A percentile compares a stretch with the other conserved stretches of the same genome.
Evolutionary conservation across 1,284 basidiomycete species (phyloP).

Genomic region (Volvariella volvacea): DNA sequence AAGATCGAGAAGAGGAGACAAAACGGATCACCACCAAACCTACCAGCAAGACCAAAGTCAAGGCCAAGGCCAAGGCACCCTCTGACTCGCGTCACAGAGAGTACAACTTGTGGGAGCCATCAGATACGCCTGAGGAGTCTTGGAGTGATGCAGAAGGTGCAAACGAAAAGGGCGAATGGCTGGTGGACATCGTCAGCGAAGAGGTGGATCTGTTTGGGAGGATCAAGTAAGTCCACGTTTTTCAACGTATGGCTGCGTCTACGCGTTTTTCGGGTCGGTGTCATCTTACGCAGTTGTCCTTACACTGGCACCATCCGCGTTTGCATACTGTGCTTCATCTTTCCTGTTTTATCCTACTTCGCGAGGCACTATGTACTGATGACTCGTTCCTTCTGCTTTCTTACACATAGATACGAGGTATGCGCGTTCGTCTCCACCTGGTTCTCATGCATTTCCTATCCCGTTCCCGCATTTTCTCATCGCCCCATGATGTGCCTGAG

Average conservation of each 20-base stretch:
- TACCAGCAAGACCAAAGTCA: too few relatives aligned
- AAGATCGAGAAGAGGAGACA: too few relatives aligned
- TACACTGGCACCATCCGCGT: not conserved
- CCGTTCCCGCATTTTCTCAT: not conserved
- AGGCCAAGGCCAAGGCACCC: too few relatives aligned
- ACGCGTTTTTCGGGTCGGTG: not conserved
- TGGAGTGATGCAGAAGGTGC: constrained; percentile 22
- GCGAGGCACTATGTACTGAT: not conserved
- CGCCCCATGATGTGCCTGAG: too few relatives aligned
- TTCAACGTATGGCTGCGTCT: not conserved
- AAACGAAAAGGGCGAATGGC: constrained; percentile 22
- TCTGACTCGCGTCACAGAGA: too few relatives aligned
- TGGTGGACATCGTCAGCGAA: constrained; percentile 27
- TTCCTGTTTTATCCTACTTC: not conserved
- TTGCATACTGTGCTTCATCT: not conserved
- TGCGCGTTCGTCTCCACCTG: not conserved
- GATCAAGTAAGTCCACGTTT: constrained; percentile 18
- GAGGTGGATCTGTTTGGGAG: constrained; percentile 24
- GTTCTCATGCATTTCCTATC: not conserved
- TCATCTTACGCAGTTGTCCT: constrained; percentile 1
- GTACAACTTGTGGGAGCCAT: constrained; percentile 17
- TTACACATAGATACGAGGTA: constrained; percentile 14
- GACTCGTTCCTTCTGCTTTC: not conserved
- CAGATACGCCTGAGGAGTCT: constrained; percentile 19
- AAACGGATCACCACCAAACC: too few relatives aligned